Percentiles rank a stretch among this genome's conserved stretches.
phyloP scores from a whole-genome alignment of 805 yeast genomes.

The Candida insectalens region DNA sequence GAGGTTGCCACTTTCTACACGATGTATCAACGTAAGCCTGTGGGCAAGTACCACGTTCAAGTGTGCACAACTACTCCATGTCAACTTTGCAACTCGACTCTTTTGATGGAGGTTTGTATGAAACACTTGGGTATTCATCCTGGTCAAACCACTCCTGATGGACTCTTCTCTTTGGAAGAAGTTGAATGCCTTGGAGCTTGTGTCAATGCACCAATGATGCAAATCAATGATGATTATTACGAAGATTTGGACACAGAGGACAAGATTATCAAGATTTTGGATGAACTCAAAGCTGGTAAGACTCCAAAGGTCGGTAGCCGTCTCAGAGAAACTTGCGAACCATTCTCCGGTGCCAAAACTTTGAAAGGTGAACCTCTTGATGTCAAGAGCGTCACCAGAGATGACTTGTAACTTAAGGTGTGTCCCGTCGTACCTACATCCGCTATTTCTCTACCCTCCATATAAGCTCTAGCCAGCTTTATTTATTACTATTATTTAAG shows the following conservation, averaged over 20 bases:
- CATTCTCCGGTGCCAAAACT: slow-evolving; percentile 58
- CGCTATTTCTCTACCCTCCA: slow-evolving; percentile 1
- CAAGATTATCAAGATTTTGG: slow-evolving; percentile 48
- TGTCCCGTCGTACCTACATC: background rate
- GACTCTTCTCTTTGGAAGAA: slow-evolving; percentile 71
- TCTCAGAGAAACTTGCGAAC: slow-evolving; percentile 69
- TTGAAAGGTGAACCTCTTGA: slow-evolving; percentile 58
- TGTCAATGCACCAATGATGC: slow-evolving; percentile 85
- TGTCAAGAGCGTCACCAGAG: slow-evolving; percentile 60
- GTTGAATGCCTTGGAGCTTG: slow-evolving; percentile 92
- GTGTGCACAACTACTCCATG: slow-evolving; percentile 89
- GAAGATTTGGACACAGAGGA: slow-evolving; percentile 69
- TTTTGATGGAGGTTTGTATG: slow-evolving; percentile 62
- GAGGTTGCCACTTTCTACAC: slow-evolving; percentile 90
- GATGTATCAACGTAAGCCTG: slow-evolving; percentile 79
- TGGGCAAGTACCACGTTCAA: slow-evolving; percentile 78
- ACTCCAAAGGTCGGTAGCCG: slow-evolving; percentile 53
- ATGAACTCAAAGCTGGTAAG: slow-evolving; percentile 55
- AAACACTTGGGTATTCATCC: slow-evolving; percentile 54
- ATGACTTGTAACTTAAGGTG: slow-evolving; percentile 57
- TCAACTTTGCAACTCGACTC: slow-evolving; percentile 75
- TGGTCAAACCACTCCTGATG: slow-evolving; percentile 71
- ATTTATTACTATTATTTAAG: too few relatives aligned
- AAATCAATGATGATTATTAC: slow-evolving; percentile 70
- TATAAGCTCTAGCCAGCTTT: background rate